phyloP scores from a whole-genome alignment of 73 alveolate species.

The Uronychia binucleata region DNA sequence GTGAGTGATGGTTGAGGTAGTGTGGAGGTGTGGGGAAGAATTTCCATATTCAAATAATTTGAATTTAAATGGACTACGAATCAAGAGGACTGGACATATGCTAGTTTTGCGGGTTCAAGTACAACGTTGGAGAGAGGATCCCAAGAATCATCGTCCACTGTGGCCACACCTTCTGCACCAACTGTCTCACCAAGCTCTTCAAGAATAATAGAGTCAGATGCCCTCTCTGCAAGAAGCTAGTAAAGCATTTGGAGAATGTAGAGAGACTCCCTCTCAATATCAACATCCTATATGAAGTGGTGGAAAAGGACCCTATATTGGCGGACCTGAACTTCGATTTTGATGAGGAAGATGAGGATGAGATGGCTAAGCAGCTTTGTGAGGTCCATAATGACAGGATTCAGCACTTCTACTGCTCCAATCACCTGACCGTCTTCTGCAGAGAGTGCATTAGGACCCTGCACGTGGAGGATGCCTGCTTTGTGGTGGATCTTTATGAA shows the following conservation, averaged over 20 bases:
- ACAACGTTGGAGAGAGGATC: constrained; percentile 91
- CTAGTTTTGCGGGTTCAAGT: constrained; percentile 64
- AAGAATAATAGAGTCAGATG: constrained; percentile 88
- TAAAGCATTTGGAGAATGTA: constrained; percentile 89
- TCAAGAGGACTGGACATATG: constrained; percentile 64
- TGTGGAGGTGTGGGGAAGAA: no score
- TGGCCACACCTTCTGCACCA: constrained; percentile 94
- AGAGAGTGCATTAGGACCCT: constrained; percentile 88
- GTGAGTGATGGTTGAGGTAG: no score
- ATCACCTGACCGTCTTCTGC: constrained; percentile 91
- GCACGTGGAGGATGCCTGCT: constrained; percentile 88
- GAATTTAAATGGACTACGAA: constrained; percentile 59
- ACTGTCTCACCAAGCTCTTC: constrained; percentile 68
- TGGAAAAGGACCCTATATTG: constrained; percentile 72
- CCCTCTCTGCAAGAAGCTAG: constrained; percentile 93
- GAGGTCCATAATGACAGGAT: constrained; percentile 88
- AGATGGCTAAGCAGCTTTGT: constrained; percentile 66
- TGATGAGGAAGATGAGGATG: constrained; percentile 63
- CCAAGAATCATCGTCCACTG: constrained; percentile 95
- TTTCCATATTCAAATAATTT: no score
- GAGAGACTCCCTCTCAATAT: constrained; percentile 93
- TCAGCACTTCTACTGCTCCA: constrained; percentile 95
- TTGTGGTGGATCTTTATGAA: constrained; percentile 60
- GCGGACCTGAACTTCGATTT: constrained; percentile 52
- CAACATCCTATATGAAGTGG: constrained; percentile 82